phyloP scores from a whole-genome alignment of 805 yeast genomes.

The Blastobotrys parvus region DNA sequence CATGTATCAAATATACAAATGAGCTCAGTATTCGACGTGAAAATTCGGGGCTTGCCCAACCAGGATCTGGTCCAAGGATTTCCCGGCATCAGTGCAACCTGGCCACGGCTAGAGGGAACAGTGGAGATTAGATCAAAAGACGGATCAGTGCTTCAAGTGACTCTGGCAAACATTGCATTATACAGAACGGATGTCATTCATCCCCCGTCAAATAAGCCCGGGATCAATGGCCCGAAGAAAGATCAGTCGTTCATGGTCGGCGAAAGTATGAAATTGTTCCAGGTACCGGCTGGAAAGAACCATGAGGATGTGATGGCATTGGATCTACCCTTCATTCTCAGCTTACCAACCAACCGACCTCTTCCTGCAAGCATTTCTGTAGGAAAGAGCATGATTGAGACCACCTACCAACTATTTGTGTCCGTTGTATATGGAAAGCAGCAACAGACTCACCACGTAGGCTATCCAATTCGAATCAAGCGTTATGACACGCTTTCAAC shows the following conservation, averaged over 20 bases:
- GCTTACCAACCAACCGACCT: constrained; percentile 25
- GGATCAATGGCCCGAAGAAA: constrained; percentile 23
- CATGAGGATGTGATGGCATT: constrained; percentile 23
- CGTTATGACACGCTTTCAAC: constrained; percentile 33
- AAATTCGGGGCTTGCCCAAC: constrained; percentile 31
- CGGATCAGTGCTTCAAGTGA: constrained; percentile 17
- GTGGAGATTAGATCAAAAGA: constrained; percentile 30
- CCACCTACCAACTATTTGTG: constrained; percentile 29
- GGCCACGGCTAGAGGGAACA: constrained; percentile 34
- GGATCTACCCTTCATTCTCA: constrained; percentile 33
- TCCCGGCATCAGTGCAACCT: constrained; percentile 36
- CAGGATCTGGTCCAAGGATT: constrained; percentile 34
- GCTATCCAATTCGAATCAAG: constrained; percentile 29
- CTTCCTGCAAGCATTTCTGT: constrained; percentile 30
- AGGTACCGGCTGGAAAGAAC: constrained; percentile 15
- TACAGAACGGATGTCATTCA: constrained; percentile 32
- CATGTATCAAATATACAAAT: too few relatives aligned
- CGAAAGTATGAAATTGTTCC: constrained; percentile 21
- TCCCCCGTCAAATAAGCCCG: constrained; percentile 28
- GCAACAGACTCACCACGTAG: constrained; percentile 14
- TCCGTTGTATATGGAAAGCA: constrained; percentile 21
- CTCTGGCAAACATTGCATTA: constrained; percentile 28
- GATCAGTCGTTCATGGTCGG: constrained; percentile 32
- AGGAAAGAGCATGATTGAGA: constrained; percentile 24
- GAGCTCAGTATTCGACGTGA: constrained; percentile 15